A percentile compares a stretch with the other conserved stretches of the same genome.
Evolutionary conservation across 2,329 filamentous ascomycete genomes (phyloP).

Genomic region (Dothideomycetes sp.): DNA sequence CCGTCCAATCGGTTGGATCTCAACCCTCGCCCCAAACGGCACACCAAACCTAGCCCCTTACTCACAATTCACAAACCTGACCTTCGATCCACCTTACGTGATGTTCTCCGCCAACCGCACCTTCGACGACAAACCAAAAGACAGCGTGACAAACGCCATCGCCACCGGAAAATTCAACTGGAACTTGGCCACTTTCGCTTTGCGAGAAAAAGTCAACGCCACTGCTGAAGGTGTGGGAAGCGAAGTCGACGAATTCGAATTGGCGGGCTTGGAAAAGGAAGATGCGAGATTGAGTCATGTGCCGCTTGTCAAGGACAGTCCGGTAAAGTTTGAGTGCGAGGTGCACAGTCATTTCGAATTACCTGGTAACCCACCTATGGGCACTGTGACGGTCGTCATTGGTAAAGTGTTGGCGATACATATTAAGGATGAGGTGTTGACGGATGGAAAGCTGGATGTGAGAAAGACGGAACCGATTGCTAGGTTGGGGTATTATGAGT

Average conservation of each 20-base stretch:
- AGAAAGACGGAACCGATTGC: conserved; percentile 51
- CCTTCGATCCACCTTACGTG: conserved; percentile 53
- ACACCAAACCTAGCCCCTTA: conserved; percentile 51
- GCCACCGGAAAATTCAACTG: conserved; percentile 48
- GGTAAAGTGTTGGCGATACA: conserved; percentile 49
- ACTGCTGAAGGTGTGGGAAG: conserved; percentile 42
- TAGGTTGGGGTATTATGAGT: conserved; percentile 52
- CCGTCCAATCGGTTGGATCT: conserved; percentile 56
- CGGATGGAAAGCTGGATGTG: conserved; percentile 47
- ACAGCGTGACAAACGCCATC: conserved; percentile 50
- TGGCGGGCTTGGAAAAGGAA: conserved; percentile 42
- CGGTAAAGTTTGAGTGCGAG: conserved; percentile 51
- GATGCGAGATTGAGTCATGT: conserved; percentile 33
- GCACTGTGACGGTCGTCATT: conserved; percentile 49
- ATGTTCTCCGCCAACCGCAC: conserved; percentile 55
- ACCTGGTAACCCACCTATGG: conserved; percentile 50
- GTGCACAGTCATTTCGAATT: conserved; percentile 47
- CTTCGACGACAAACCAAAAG: conserved; percentile 38
- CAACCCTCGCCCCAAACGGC: conserved; percentile 40
- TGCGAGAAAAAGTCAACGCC: conserved; percentile 48
- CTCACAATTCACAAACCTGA: conserved; percentile 55
- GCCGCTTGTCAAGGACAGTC: conserved; percentile 46
- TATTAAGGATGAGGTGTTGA: conserved; percentile 46
- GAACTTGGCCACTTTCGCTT: conserved; percentile 49
- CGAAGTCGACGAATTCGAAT: conserved; percentile 47